phyloP scores from a whole-genome alignment of 1,284 basidiomycete genomes.

The Kwoniella shivajii region DNA sequence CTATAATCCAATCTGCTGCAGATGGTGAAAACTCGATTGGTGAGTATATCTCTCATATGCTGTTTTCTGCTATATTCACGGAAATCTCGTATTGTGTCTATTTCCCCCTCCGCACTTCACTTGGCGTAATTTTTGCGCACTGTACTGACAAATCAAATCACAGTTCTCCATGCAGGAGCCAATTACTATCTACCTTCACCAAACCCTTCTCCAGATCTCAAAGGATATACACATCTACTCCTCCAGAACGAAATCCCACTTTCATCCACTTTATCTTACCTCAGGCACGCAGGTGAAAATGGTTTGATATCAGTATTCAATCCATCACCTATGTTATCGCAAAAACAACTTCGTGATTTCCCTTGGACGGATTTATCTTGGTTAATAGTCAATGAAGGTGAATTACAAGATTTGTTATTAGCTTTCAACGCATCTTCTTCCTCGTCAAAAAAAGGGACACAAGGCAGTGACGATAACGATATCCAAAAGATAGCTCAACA shows the following conservation, averaged over 20 bases:
- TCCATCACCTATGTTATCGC: constrained; percentile 60
- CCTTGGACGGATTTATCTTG: constrained; percentile 57
- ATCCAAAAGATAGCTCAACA: constrained; percentile 9
- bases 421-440: constrained; percentile 19
- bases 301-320: constrained; percentile 58
- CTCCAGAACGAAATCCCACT: constrained; percentile 63
- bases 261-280: constrained; percentile 54
- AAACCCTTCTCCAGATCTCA: constrained; percentile 27
- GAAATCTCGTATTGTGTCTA: too few relatives aligned
- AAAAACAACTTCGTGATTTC: constrained; percentile 53
- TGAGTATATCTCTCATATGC: constrained; percentile 21
- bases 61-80: background rate
- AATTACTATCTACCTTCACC: constrained; percentile 38
- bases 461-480: background rate
- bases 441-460: background rate
- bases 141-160: too few relatives aligned
- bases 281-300: constrained; percentile 36
- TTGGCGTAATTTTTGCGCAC: too few relatives aligned
- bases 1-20: constrained; percentile 56
- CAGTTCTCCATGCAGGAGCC: constrained; percentile 54
- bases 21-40: constrained; percentile 57
- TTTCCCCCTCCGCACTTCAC: too few relatives aligned
- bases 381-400: constrained; percentile 61
- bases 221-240: constrained; percentile 56
- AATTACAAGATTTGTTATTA: constrained; percentile 41